These are phyloP conservation scores for Geotrichum restrictum DNA, from an alignment of 1,139 yeast species.

Conservation along the genomic window DNA sequence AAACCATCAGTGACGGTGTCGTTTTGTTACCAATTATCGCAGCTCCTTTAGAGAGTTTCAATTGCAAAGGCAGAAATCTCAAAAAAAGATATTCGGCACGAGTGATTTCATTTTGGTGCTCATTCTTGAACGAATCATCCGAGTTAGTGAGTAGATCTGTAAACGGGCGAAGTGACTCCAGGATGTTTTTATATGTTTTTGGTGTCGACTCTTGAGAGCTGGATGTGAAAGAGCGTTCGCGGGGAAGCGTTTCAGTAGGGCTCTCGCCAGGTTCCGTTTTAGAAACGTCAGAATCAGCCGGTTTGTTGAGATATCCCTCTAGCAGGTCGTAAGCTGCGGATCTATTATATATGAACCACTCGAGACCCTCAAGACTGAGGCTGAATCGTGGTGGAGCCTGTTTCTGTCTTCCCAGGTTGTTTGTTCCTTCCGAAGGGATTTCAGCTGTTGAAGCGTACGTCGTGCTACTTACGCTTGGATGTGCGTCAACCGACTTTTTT, in stretches of 20 bases:
- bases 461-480: not conserved
- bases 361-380: slow-evolving; percentile 69
- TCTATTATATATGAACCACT: slow-evolving; percentile 75
- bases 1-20: slow-evolving; percentile 68
- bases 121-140: not conserved
- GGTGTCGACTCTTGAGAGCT: not conserved
- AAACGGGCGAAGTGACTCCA: slow-evolving; percentile 16
- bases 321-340: slow-evolving; percentile 71
- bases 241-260: not conserved
- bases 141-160: slow-evolving; percentile 5
- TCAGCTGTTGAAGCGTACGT: not conserved
- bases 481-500: slow-evolving; percentile 9
- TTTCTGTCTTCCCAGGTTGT: slow-evolving; percentile 25
- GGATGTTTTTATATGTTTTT: slow-evolving; percentile 5
- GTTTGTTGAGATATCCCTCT: slow-evolving; percentile 39
- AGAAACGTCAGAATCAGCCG: not conserved
- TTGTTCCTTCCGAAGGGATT: not conserved
- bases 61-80: slow-evolving; percentile 54
- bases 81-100: slow-evolving; percentile 34
- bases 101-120: not conserved
- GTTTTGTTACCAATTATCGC: slow-evolving; percentile 72
- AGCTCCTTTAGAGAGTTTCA: slow-evolving; percentile 64
- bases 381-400: slow-evolving; percentile 59
- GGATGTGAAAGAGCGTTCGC: not conserved
- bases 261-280: not conserved